Conservation (phyloP, 2,329 filamentous ascomycete genomes). For the Blastomyces silverae region DNA sequence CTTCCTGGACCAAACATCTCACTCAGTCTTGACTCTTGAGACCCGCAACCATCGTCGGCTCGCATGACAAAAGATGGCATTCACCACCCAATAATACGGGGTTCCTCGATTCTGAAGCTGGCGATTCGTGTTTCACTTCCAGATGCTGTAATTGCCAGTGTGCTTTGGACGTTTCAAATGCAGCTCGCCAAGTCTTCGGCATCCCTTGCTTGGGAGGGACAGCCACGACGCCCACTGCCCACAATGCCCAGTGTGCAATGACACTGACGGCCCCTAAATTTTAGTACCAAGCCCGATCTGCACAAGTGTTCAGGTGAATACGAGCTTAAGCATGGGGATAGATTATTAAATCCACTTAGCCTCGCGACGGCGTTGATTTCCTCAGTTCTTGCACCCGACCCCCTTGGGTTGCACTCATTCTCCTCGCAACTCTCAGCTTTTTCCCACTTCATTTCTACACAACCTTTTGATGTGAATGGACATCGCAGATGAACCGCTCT, state of each 20-base stretch:
- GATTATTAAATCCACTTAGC: neutral
- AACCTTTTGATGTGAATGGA: neutral
- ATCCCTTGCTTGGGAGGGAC: neutral
- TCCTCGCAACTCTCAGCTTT: neutral
- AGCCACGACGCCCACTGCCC: too few relatives aligned
- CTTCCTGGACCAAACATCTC: neutral
- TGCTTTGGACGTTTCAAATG: slow-evolving; percentile 1
- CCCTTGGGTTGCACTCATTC: neutral
- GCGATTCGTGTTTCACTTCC: neutral
- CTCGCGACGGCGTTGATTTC: neutral
- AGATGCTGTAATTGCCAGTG: neutral
- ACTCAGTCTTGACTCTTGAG: too few relatives aligned
- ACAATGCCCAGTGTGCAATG: too few relatives aligned
- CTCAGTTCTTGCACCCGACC: neutral
- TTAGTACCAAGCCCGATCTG: slow-evolving; percentile 4
- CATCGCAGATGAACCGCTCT: neutral
- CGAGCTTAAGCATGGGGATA: neutral
- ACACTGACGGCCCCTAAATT: too few relatives aligned
- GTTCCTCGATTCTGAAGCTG: neutral
- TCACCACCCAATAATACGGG: neutral
- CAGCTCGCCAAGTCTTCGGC: neutral
- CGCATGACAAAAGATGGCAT: too few relatives aligned
- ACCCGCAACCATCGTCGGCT: too few relatives aligned
- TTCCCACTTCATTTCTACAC: neutral
- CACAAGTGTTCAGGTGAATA: neutral